Conservation (phyloP, 2,329 filamentous ascomycete species). For the Ophiosphaerella herpotricha region DNA sequence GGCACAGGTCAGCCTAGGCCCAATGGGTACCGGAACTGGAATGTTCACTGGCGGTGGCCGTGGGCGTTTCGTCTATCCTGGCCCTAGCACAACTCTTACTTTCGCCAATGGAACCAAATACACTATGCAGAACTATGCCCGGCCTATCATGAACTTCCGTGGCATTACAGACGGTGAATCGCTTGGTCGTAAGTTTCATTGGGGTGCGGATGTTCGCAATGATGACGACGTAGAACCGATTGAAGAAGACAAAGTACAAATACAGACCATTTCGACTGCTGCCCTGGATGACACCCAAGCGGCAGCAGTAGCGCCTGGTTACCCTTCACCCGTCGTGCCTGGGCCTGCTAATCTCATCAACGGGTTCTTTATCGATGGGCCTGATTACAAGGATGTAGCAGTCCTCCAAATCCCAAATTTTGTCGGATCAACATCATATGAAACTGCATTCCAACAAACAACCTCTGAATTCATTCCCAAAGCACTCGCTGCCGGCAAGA, state of each 20-base stretch:
- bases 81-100: constrained; percentile 48
- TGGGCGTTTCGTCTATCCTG: constrained; percentile 51
- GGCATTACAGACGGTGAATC: constrained; percentile 48
- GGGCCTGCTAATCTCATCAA: constrained; percentile 49
- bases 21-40: constrained; percentile 48
- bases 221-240: constrained; percentile 1
- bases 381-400: constrained; percentile 52
- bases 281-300: constrained; percentile 8
- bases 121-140: constrained; percentile 51
- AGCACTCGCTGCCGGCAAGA: constrained; percentile 57
- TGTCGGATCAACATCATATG: constrained; percentile 26
- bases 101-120: constrained; percentile 52
- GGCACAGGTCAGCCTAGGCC: constrained; percentile 48
- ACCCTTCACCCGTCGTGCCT: constrained; percentile 48
- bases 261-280: constrained; percentile 11
- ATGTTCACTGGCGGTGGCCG: constrained; percentile 52
- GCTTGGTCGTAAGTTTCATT: constrained; percentile 46
- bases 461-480: constrained; percentile 49
- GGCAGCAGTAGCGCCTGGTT: constrained; percentile 44
- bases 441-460: constrained; percentile 45
- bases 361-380: constrained; percentile 51
- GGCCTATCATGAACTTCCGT: constrained; percentile 45
- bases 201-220: constrained; percentile 14
- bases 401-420: constrained; percentile 52
- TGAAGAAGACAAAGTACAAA: neutral